phyloP scores from a whole-genome alignment of 1,139 yeast species.

The Debaryomyces udenii region DNA sequence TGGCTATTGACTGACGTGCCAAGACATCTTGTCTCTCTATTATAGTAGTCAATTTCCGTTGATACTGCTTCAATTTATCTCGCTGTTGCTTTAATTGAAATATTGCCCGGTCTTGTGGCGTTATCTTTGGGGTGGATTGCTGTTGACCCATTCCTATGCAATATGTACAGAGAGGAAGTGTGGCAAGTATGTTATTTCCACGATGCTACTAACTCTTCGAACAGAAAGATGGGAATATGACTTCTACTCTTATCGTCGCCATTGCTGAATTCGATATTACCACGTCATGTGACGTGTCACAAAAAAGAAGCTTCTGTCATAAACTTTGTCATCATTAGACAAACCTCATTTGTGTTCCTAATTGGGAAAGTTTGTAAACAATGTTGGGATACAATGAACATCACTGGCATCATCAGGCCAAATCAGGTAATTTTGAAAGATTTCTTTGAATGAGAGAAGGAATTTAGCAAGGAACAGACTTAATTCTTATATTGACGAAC shows the following conservation, averaged over 20 bases:
- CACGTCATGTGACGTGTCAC: background rate
- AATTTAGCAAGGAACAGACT: slow-evolving; percentile 1
- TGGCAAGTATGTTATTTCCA: no score
- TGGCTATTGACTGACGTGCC: slow-evolving; percentile 58
- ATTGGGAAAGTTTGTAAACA: slow-evolving; percentile 14
- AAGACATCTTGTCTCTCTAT: slow-evolving; percentile 59
- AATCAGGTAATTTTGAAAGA: slow-evolving; percentile 5
- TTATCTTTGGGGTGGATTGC: slow-evolving; percentile 58
- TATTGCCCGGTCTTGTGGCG: slow-evolving; percentile 83
- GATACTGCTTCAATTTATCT: slow-evolving; percentile 79
- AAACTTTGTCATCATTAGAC: slow-evolving; percentile 1
- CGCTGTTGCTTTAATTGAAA: slow-evolving; percentile 85
- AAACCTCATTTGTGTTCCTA: slow-evolving; percentile 12
- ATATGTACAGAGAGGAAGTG: no score
- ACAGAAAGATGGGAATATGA: background rate
- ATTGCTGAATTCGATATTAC: background rate
- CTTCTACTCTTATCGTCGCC: slow-evolving; percentile 1
- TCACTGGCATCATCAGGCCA: slow-evolving; percentile 1
- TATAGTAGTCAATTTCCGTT: slow-evolving; percentile 58
- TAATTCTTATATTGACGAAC: background rate
- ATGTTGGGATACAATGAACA: slow-evolving; percentile 4
- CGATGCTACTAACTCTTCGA: no score
- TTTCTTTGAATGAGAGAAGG: slow-evolving; percentile 5
- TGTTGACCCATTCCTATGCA: slow-evolving; percentile 44
- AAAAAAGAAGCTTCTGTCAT: background rate